Evolutionary conservation across 306 rosid species (phyloP), one percentile per base, ranked within the genome.

Genomic region (Acacia acuminata): DNA sequence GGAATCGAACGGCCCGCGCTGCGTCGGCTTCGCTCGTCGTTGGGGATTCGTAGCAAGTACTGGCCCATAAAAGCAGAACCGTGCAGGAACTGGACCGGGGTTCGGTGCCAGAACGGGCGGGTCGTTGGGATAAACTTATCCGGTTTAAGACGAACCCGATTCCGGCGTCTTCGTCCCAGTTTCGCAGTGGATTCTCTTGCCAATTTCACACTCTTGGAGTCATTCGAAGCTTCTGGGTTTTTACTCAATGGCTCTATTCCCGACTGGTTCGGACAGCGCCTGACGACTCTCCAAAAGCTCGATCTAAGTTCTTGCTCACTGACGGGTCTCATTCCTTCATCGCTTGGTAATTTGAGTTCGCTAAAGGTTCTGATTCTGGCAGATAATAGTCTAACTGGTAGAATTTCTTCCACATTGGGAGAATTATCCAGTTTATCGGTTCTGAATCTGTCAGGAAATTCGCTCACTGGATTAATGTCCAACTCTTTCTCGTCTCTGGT

Each of bases 181-280:
- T 94, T 96, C 65, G 88, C 87, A 64, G 98, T 94, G 42, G 94
- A 87, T 81, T 56, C 94, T 55, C 87, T 96, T 7, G 82, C 79
- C 48, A 89, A 92, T 80, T 70, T 96, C 19, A 89, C 98, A 15
- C 80, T 53, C 32, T 84, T 96, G 82, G 79, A 78, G 30, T 80
- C 82, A 10, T 96, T 96, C 87, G 91, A 90, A 50, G 99, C 99
- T 76, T 94, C 99, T 66, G 91, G 97, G 69, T 96, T 96, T 77
- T 64, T 16, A 77, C 97, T 96, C 12, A 97, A 90, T 17, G 99
- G 97, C 19, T 82, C 89, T 20, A 92, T 96, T 73, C 99, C 99
- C 12, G 92, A 90, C 45, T 94, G 89, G 98, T 91, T 96, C n/a
- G 97, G 98, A 51, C 85, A 50, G 48, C 79, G 71, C 3, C 91